These are phyloP conservation scores for Galerina marginata DNA, from an alignment of 768 basidiomycete species.

Conservation along the genomic window DNA sequence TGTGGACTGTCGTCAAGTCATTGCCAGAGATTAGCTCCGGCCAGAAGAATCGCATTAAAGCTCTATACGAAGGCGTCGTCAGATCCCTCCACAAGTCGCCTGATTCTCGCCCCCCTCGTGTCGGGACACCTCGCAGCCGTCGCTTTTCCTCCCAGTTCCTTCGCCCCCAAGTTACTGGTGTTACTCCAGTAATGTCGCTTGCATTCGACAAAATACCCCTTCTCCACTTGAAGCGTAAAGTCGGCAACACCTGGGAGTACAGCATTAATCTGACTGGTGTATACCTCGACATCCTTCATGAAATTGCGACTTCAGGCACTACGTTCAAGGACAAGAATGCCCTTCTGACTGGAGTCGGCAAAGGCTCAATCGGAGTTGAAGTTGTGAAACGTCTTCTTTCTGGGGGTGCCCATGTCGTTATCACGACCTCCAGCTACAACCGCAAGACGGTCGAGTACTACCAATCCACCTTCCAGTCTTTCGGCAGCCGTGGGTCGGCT, in stretches of 20 bases:
- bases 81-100: slow-evolving; percentile 86
- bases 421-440: slow-evolving; percentile 97
- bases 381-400: slow-evolving; percentile 96
- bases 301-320: slow-evolving; percentile 98
- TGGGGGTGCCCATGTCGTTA: slow-evolving; percentile 94
- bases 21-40: slow-evolving; percentile 97
- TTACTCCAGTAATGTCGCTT: slow-evolving; percentile 77
- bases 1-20: slow-evolving; percentile 97
- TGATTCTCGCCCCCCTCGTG: slow-evolving; percentile 60
- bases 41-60: slow-evolving; percentile 95
- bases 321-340: slow-evolving; percentile 99
- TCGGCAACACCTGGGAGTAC: slow-evolving; percentile 95
- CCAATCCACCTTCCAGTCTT: slow-evolving; percentile 95
- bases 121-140: slow-evolving; percentile 61
- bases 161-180: slow-evolving; percentile 81
- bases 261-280: slow-evolving; percentile 95
- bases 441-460: slow-evolving; percentile 97
- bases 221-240: slow-evolving; percentile 95
- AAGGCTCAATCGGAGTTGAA: slow-evolving; percentile 97
- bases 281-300: slow-evolving; percentile 95
- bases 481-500: slow-evolving; percentile 94
- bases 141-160: slow-evolving; percentile 97
- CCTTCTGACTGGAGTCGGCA: slow-evolving; percentile 95
- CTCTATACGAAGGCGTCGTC: slow-evolving; percentile 95
- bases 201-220: slow-evolving; percentile 89